Evolutionary conservation across 164 flowering plant genomes (phyloP).

Genomic region (Paratinospora sagittata): DNA sequence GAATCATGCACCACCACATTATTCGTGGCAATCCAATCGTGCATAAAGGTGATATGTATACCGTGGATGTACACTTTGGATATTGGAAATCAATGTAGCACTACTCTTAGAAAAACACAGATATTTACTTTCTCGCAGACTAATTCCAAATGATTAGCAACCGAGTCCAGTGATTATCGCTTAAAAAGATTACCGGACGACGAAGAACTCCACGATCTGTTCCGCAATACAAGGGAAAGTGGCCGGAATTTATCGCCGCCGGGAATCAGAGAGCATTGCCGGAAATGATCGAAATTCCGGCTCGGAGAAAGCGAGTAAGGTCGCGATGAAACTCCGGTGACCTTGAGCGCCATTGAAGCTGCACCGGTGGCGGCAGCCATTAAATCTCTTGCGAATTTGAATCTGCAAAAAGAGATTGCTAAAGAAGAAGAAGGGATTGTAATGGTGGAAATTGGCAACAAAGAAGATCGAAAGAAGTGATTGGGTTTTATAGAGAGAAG

Average conservation of each 20-base stretch:
- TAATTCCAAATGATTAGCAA: background rate
- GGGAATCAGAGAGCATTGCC: slow-evolving; percentile 1
- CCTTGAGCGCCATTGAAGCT: background rate
- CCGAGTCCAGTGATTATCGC: background rate
- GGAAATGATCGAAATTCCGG: slow-evolving; percentile 9
- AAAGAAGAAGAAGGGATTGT: background rate
- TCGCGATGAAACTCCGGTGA: slow-evolving; percentile 3
- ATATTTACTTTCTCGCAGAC: background rate
- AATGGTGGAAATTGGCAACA: slow-evolving; percentile 5
- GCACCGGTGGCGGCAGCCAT: slow-evolving; percentile 7
- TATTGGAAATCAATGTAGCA: no score
- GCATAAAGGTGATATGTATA: no score
- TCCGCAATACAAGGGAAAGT: slow-evolving; percentile 9
- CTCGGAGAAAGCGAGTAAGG: background rate
- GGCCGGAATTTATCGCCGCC: slow-evolving; percentile 2
- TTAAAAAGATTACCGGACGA: slow-evolving; percentile 12
- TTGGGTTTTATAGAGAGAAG: background rate
- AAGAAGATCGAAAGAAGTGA: background rate
- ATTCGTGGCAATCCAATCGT: no score
- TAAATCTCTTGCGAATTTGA: background rate
- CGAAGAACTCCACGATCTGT: slow-evolving; percentile 18
- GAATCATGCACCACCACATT: no score
- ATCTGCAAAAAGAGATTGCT: background rate
- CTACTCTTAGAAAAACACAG: background rate
- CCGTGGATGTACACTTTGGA: no score